Conservation (phyloP, 305 asterid genomes). For the Fraxinus sp. region DNA sequence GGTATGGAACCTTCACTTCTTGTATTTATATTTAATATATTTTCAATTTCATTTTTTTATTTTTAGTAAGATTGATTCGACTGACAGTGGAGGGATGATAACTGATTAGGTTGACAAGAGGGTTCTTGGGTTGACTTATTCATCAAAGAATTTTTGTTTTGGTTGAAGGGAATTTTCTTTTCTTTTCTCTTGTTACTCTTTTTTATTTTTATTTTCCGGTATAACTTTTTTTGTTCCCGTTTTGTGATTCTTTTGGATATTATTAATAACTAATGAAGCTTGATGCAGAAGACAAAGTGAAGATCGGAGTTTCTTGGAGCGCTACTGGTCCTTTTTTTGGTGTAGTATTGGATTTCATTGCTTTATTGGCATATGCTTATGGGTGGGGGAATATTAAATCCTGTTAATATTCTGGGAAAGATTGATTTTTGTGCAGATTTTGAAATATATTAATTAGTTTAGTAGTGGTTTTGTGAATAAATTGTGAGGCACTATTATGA, state of each 20-base stretch:
- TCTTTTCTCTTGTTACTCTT: background rate
- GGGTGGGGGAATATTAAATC: background rate
- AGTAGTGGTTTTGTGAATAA: conserved; percentile 6
- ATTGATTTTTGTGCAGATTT: background rate
- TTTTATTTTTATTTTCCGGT: background rate
- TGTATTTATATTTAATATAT: background rate
- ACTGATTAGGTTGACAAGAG: background rate
- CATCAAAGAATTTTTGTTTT: background rate
- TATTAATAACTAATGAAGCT: background rate
- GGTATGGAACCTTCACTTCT: background rate
- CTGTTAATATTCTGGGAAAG: background rate
- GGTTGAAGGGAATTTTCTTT: background rate
- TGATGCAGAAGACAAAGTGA: background rate
- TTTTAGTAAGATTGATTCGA: background rate
- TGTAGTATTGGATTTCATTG: background rate
- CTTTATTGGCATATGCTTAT: background rate
- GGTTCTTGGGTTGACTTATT: background rate
- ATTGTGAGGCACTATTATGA: conserved; percentile 13
- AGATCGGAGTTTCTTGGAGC: background rate
- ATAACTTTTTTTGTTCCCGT: background rate
- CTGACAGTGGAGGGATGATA: background rate
- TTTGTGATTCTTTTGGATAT: background rate
- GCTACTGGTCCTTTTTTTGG: background rate
- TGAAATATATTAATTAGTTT: background rate
- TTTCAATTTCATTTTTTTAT: background rate